Evolutionary conservation across 140 eudicot genomes (phyloP).

Genomic region (Oenanthe javanica): DNA sequence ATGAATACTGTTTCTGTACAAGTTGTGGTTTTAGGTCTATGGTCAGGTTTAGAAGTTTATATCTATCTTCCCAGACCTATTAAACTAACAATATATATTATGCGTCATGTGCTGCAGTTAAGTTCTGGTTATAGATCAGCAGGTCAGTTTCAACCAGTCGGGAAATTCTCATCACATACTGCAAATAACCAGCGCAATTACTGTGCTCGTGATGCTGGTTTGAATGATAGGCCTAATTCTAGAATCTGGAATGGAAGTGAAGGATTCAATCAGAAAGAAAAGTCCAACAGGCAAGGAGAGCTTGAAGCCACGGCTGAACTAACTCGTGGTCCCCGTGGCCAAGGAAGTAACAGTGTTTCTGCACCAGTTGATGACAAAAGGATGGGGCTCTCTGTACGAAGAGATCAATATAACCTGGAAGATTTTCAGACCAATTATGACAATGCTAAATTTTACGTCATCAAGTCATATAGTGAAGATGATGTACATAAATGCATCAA

Average conservation of each 20-base stretch:
- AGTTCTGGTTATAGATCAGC: slow-evolving; percentile 39
- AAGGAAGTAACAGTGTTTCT: slow-evolving; percentile 17
- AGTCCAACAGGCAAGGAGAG: slow-evolving; percentile 40
- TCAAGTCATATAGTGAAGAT: slow-evolving; percentile 93
- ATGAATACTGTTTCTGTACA: not conserved
- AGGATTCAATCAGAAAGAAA: slow-evolving; percentile 31
- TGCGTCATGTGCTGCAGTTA: slow-evolving; percentile 28
- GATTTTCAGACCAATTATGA: slow-evolving; percentile 55
- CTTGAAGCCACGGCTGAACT: slow-evolving; percentile 44
- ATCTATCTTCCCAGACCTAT: not conserved
- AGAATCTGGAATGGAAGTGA: slow-evolving; percentile 33
- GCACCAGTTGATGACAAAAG: slow-evolving; percentile 25
- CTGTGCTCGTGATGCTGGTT: slow-evolving; percentile 31
- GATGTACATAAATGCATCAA: slow-evolving; percentile 85
- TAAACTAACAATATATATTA: not conserved
- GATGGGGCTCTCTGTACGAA: slow-evolving; percentile 20
- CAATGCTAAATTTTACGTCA: slow-evolving; percentile 64
- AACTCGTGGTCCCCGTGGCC: slow-evolving; percentile 83
- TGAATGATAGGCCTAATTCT: slow-evolving; percentile 33
- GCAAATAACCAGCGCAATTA: slow-evolving; percentile 42
- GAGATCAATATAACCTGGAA: slow-evolving; percentile 47
- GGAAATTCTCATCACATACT: slow-evolving; percentile 34
- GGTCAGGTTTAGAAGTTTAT: not conserved
- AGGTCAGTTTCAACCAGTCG: slow-evolving; percentile 31
- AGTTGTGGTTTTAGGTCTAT: not conserved